phyloP scores from a whole-genome alignment of 1,139 yeast species.

The Nakaseomyces glabratus region DNA sequence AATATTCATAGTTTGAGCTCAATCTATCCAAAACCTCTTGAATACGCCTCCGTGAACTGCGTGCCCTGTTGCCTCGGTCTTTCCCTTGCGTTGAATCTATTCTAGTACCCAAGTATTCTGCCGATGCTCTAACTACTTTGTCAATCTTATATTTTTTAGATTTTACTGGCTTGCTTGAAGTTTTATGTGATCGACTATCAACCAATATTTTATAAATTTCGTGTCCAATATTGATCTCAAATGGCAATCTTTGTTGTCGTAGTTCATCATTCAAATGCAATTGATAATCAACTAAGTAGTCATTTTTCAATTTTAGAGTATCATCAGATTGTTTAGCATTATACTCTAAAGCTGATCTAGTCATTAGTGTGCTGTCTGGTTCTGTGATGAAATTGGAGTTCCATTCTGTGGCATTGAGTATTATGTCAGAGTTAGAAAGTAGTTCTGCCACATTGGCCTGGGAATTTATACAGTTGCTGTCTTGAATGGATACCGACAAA shows the following conservation, averaged over 20 bases:
- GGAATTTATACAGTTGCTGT: background rate
- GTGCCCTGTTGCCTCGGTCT: constrained; percentile 2
- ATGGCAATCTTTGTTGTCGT: constrained; percentile 25
- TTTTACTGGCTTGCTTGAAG: background rate
- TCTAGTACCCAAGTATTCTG: background rate
- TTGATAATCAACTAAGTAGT: constrained; percentile 26
- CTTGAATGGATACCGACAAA: no score
- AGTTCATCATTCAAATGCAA: constrained; percentile 20
- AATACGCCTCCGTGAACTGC: constrained; percentile 4
- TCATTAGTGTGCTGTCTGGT: constrained; percentile 34
- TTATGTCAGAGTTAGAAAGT: constrained; percentile 36
- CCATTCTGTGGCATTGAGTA: constrained; percentile 26
- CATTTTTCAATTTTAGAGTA: constrained; percentile 20
- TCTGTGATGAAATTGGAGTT: constrained; percentile 37
- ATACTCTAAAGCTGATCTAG: constrained; percentile 32
- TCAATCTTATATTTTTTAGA: constrained; percentile 2
- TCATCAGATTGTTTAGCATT: constrained; percentile 29
- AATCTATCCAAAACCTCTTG: constrained; percentile 2
- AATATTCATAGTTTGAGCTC: constrained; percentile 3
- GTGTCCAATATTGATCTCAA: constrained; percentile 36
- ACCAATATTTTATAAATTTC: constrained; percentile 9
- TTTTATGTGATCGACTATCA: background rate
- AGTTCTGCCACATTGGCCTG: constrained; percentile 28
- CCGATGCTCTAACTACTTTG: constrained; percentile 1
- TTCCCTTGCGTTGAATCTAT: background rate